phyloP scores from a whole-genome alignment of 768 basidiomycete species.

The Mycena vulgaris region DNA sequence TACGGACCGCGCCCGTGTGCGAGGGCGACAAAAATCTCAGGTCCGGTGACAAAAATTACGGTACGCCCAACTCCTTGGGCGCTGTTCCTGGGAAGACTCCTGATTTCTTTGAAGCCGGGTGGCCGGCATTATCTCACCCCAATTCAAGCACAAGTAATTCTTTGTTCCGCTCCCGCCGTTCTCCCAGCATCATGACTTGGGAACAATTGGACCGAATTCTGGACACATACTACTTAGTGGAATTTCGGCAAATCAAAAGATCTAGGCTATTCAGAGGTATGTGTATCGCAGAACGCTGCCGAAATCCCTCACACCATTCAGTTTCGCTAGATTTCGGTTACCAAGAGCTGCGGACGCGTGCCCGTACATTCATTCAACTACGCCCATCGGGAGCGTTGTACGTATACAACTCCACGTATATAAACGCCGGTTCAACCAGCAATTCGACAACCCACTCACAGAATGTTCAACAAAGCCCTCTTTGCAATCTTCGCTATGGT shows the following conservation, averaged over 20 bases:
- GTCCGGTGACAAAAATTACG: conserved; percentile 4
- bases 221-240: conserved; percentile 11
- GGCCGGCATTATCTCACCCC: conserved; percentile 15
- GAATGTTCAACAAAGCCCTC: conserved; percentile 15
- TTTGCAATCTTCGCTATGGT: conserved; percentile 11
- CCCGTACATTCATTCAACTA: conserved; percentile 13
- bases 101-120: conserved; percentile 8
- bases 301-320: conserved; percentile 13
- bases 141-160: conserved; percentile 11
- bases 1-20: conserved; percentile 9
- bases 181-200: conserved; percentile 13
- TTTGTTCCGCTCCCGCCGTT: conserved; percentile 10
- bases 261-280: conserved; percentile 13
- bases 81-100: conserved; percentile 14
- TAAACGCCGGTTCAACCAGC: conserved; percentile 9
- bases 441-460: conserved; percentile 11
- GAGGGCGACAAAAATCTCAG: conserved; percentile 10
- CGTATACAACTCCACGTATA: conserved; percentile 11
- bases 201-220: conserved; percentile 9
- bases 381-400: conserved; percentile 10
- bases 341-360: conserved; percentile 5
- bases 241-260: conserved; percentile 12
- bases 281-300: conserved; percentile 6
- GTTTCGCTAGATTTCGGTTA: conserved; percentile 16
- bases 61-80: conserved; percentile 14